A percentile compares a stretch with the other conserved stretches of the same genome.
phyloP scores from a whole-genome alignment of 2,329 filamentous ascomycete genomes.

The Neurospora sp. region DNA sequence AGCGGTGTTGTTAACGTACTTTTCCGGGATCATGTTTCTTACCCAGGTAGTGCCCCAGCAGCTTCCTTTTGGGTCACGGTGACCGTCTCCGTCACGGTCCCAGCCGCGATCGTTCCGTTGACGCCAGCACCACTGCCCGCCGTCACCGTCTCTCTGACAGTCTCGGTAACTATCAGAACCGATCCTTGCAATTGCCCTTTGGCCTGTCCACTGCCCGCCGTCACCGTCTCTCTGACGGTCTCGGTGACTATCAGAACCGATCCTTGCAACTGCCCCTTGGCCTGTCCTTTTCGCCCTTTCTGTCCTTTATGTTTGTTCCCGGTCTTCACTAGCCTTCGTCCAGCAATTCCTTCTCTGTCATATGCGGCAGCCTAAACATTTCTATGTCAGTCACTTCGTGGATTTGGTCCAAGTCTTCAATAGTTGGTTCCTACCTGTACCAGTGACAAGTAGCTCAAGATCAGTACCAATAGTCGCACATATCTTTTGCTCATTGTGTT shows the following conservation, averaged over 20 bases:
- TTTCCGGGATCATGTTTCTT: not conserved
- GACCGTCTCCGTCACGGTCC: slow-evolving; percentile 23
- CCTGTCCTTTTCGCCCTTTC: slow-evolving; percentile 10
- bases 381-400: slow-evolving; percentile 5
- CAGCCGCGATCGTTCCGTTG: slow-evolving; percentile 20
- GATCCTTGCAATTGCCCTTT: slow-evolving; percentile 1
- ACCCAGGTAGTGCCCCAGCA: not conserved
- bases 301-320: not conserved
- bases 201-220: slow-evolving; percentile 18
- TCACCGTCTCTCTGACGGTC: slow-evolving; percentile 26
- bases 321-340: slow-evolving; percentile 3
- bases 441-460: slow-evolving; percentile 19
- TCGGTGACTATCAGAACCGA: slow-evolving; percentile 20
- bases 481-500: slow-evolving; percentile 18
- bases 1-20: slow-evolving; percentile 2
- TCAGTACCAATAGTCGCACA: slow-evolving; percentile 13
- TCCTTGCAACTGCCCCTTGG: slow-evolving; percentile 6
- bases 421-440: slow-evolving; percentile 17
- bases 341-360: slow-evolving; percentile 11
- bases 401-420: not conserved
- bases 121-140: slow-evolving; percentile 22
- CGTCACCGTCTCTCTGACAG: slow-evolving; percentile 26
- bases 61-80: slow-evolving; percentile 4
- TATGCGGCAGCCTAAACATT: slow-evolving; percentile 17
- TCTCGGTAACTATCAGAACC: slow-evolving; percentile 22